Evolutionary conservation across 345 rosid species (phyloP).

Genomic region (Camelina hispida): DNA sequence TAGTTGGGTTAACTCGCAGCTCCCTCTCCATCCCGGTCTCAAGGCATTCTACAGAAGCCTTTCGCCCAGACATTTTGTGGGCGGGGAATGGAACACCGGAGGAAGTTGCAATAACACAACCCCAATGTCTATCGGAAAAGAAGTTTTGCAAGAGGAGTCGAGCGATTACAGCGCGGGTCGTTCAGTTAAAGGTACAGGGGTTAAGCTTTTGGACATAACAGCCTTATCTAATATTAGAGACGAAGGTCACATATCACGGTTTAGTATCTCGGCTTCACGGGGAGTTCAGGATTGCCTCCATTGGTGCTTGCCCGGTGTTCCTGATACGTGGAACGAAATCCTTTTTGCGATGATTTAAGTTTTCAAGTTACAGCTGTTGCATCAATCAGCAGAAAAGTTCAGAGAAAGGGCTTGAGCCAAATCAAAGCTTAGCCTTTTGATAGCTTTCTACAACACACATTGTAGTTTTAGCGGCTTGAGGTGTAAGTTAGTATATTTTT

Average conservation of each 20-base stretch:
- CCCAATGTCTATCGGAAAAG: conserved; percentile 80
- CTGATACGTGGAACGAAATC: conserved; percentile 76
- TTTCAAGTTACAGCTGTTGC: conserved; percentile 23
- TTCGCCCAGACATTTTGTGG: conserved; percentile 79
- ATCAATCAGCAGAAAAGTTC: conserved; percentile 16
- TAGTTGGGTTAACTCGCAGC: conserved; percentile 70
- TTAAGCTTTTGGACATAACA: conserved; percentile 74
- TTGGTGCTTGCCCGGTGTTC: conserved; percentile 83
- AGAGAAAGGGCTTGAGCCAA: conserved; percentile 36
- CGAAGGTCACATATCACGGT: conserved; percentile 79
- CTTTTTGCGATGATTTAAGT: conserved; percentile 53
- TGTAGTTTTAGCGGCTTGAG: conserved; percentile 29
- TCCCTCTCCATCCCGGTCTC: conserved; percentile 56
- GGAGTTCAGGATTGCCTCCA: conserved; percentile 80
- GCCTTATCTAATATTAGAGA: conserved; percentile 73
- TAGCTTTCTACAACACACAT: conserved; percentile 35
- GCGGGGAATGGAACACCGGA: conserved; percentile 91
- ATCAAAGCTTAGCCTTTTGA: conserved; percentile 19
- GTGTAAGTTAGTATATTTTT: conserved; percentile 31
- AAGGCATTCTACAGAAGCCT: conserved; percentile 77
- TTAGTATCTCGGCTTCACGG: conserved; percentile 53
- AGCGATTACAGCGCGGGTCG: conserved; percentile 62
- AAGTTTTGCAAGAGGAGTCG: conserved; percentile 65
- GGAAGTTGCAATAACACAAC: conserved; percentile 80
- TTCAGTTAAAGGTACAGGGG: conserved; percentile 69